Base-by-base conservation (phyloP, 2,329 filamentous ascomycete genomes). In the Xylariales sp. region DNA sequence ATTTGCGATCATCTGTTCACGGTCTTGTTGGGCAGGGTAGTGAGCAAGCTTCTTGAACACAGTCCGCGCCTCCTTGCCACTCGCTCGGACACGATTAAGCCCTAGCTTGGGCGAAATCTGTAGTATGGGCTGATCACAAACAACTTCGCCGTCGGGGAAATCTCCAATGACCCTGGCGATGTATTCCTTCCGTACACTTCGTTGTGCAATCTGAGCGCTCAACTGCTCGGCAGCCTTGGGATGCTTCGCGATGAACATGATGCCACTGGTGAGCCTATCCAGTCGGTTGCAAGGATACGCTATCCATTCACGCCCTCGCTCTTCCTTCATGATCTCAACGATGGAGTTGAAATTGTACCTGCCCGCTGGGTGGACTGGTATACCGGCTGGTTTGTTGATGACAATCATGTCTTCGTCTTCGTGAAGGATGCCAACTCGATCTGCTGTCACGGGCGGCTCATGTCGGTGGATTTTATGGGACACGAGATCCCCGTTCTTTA, bases 241-340 rank as follows among this genome's bases (percentile, higher is more conserved):
- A 48, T 87, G 82, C 66, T 98, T 98, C 20, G 85, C 93, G 53
- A 98, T 82, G 62, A 98, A 98, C 91, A 98, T 97, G 59, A 98
- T 86, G 36, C 93, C 93, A 53, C 88, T 95, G 0, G 93, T 98
- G 54, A 98, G 69, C 39, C 93, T 76, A 60, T 98, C 93, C 20
- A 98, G 78, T n/a, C 93, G 76, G 57, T 98, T 95, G 67, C 91
- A 97, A 0, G 93, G 80, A 46, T 78, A 65, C 2, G 79, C 74
- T 39, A 73, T 60, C 59, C 78, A 82, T 20, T 65, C 62, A 16
- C 64, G 62, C 0, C 74, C 71, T 27, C 80, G 70, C 57, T 95
- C 86, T 3, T 86, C 79, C 52, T 86, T 83, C 78, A 98, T 84
- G 51, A 98, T 95, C 69, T 97, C 90, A 28, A 95, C 77, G 33